These are phyloP conservation scores for Cymbopogon flexuosus DNA, from an alignment of 202 grass and related monocot genomes.

Conservation along the genomic window DNA sequence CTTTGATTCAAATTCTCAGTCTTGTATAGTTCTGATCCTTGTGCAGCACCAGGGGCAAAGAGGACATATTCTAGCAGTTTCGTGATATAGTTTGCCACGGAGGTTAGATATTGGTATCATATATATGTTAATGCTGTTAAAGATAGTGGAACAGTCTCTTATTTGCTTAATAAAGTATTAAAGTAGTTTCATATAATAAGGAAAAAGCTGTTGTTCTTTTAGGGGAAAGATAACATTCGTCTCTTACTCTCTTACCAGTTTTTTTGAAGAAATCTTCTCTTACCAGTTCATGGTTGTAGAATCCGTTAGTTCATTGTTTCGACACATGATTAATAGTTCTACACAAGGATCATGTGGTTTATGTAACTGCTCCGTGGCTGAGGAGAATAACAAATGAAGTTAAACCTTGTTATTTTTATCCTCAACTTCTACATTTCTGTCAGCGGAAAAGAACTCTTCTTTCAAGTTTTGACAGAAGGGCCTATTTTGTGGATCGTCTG, in stretches of 20 bases:
- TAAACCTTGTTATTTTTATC: neutral
- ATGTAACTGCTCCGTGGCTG: neutral
- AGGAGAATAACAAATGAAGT: neutral
- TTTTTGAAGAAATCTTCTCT: neutral
- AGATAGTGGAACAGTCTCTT: neutral
- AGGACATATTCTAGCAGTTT: neutral
- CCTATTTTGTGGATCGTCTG: neutral
- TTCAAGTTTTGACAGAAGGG: neutral
- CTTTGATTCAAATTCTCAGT: neutral
- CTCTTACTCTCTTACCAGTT: neutral
- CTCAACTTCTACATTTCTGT: neutral
- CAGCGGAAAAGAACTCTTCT: neutral
- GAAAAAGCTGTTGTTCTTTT: neutral
- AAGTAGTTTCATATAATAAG: neutral
- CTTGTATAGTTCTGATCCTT: neutral
- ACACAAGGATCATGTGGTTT: neutral
- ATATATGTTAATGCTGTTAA: neutral
- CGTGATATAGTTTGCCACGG: neutral
- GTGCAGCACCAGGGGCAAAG: neutral
- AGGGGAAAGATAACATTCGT: neutral
- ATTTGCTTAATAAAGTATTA: neutral
- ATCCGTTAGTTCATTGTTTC: neutral
- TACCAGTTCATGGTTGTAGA: neutral
- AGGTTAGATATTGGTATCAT: neutral
- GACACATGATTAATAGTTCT: neutral